Evolutionary conservation across 1,139 yeast genomes (phyloP).

Genomic region (Magnusiomyces paraingens): DNA sequence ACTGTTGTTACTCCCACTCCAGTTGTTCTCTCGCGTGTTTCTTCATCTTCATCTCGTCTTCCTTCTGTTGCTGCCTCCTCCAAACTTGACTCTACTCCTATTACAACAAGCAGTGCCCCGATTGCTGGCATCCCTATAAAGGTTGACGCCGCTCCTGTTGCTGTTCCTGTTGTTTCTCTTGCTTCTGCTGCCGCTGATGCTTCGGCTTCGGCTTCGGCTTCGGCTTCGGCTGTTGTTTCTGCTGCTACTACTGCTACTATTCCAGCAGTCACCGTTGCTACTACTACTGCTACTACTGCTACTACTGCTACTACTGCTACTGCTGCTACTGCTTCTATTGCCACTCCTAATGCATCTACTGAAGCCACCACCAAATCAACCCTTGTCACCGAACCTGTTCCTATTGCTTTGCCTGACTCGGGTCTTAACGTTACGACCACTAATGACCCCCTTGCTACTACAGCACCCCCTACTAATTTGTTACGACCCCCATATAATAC

Average conservation of each 20-base stretch:
- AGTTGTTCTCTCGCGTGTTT: background rate
- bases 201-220: constrained; percentile 7
- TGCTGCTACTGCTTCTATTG: constrained; percentile 20
- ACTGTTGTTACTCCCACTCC: background rate
- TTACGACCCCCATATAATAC: constrained; percentile 12
- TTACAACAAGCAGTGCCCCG: constrained; percentile 19
- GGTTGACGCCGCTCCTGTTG: background rate
- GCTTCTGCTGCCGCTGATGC: constrained; percentile 7
- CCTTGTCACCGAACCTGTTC: background rate
- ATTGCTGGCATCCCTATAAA: constrained; percentile 26
- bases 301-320: constrained; percentile 24
- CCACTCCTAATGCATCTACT: background rate
- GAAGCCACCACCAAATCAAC: background rate
- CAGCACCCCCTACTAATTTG: constrained; percentile 2
- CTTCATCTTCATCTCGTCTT: background rate
- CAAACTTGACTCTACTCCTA: constrained; percentile 15
- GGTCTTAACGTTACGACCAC: background rate
- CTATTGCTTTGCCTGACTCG: background rate
- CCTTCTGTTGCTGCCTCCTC: constrained; percentile 8
- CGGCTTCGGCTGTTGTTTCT: constrained; percentile 14
- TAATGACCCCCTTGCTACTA: constrained; percentile 2
- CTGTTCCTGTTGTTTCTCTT: background rate
- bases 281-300: constrained; percentile 10
- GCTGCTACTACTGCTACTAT: constrained; percentile 14
- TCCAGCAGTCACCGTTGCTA: constrained; percentile 18